Evolutionary conservation across 2,329 filamentous ascomycete species (phyloP), one percentile per base, ranked within the genome.

Genomic region (Chrysoporthe deuterocubensis): DNA sequence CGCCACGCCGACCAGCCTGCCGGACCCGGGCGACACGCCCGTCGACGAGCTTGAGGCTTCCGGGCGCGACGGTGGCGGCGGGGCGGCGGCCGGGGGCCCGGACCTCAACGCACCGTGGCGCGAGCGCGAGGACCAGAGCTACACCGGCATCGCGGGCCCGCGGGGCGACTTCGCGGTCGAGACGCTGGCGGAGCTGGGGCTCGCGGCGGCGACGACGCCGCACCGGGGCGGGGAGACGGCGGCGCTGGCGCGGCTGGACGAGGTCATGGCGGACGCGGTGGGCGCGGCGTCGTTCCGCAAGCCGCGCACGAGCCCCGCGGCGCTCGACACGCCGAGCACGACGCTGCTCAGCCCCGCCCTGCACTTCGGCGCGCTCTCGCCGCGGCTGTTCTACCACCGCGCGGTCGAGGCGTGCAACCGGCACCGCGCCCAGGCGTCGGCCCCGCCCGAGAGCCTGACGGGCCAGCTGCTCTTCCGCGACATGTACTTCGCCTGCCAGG

Each of bases 401-500:
- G 88, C 88, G 0, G 85, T 89, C 74, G 87, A 89, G 37, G 83
- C 90, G 0, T 83, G 92, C 2, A 79, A 85, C 4, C 79, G 81
- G 13, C 88, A 87, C 72, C 84, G 85, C 44, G 82, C 83, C 44
- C 82, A 82, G 2, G 86, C 85, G 2, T 90, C 87, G 8, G 80
- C 82, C 37, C 88, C 90, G 0, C 92, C 92, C 0, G 87, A 87
- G n/a, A 91, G 87, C 69, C 77, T 94, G 18, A 89, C 85, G 0
- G 92, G 92, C 2, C 92, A 94, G 72, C 78, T 94, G 1, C 81
- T 93, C 13, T 94, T 94, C 76, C 84, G 92, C 18, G 92, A 94
- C 75, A 94, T 94, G 92, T 94, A 94, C 77, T 94, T 94, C 72
- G 91, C 86, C 16, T 91, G 91, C 0, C 91, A 94, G 75, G 90